Percentiles rank a stretch among this genome's conserved stretches.
phyloP scores from a whole-genome alignment of 257 asterid species.

The Solanum chmielewskii region DNA sequence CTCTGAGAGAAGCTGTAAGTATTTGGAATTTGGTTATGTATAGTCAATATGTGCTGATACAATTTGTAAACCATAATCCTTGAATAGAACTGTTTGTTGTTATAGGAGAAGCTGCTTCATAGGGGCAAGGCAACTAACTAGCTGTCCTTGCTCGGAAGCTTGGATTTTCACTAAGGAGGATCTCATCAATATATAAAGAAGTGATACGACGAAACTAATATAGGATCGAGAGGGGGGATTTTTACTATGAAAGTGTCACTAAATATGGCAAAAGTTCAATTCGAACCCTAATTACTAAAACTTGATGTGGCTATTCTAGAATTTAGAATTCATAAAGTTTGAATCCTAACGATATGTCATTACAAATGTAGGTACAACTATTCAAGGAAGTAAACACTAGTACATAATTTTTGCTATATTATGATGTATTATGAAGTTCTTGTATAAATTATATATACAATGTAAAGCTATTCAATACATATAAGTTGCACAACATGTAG shows the following conservation, averaged over 20 bases:
- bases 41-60: too few relatives aligned
- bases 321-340: neutral
- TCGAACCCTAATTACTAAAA: too few relatives aligned
- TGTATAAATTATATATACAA: neutral
- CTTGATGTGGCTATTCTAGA: neutral
- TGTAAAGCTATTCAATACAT: neutral
- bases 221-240: neutral
- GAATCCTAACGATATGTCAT: neutral
- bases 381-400: neutral
- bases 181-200: neutral
- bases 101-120: neutral
- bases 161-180: neutral
- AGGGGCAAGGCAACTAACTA: neutral
- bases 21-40: neutral
- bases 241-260: neutral
- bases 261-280: neutral
- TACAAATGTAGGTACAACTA: neutral
- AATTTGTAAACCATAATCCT: neutral
- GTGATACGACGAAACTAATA: neutral
- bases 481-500: neutral
- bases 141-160: neutral
- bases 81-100: too few relatives aligned
- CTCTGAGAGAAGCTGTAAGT: neutral
- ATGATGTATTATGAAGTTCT: neutral
- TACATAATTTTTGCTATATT: neutral